Evolutionary conservation across 1,284 basidiomycete genomes (phyloP), one percentile per base, ranked within the genome.

Genomic region (Cryptococcus floricola): DNA sequence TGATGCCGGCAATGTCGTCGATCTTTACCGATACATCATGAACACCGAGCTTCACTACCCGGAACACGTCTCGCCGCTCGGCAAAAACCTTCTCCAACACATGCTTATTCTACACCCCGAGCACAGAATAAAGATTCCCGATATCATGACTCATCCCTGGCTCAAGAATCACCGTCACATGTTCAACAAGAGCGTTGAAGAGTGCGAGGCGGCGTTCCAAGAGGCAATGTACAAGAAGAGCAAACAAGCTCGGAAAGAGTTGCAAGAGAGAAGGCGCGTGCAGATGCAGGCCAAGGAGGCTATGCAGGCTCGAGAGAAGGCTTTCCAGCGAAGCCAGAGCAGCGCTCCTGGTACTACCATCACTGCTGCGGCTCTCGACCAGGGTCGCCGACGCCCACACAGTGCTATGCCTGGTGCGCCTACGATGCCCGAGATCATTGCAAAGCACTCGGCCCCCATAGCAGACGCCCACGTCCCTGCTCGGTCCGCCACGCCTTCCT

Each of bases 21-120:
- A 98, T n/a, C 81, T 99, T 50, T 99, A 98, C 85, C 93, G 91
- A 76, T 99, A 99, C 79, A 99, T 99, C 77, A 89, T 98, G 78
- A 92, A 87, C 80, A 97, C 94, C 0, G 88, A 89, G 2, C 85
- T 97, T 58, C 89, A 90, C 37, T 97, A 96, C 81, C 93, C 93
- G 14, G 91, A 95, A 47, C 93, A 95, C 77, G 85, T 97, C 65
- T 89, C 89, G 8, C 71, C 81, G 5, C 85, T 87, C 56, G 92
- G 90, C 25, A 82, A 88, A 56, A 83, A 88, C 65, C 79, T 89
- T 13, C 78, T 89, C 10, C 80, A 84, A 48, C 83, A 86, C 71
- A 96, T 96, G 92, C 85, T 96, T 39, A 90, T 95, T 2, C 89
- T 86, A 50, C 85, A 91, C 74, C 86, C 89, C 2, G 79, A 81